These are phyloP conservation scores for Vaccinium corymbosum DNA, from an alignment of 148 eudicot genomes.

Conservation along the genomic window DNA sequence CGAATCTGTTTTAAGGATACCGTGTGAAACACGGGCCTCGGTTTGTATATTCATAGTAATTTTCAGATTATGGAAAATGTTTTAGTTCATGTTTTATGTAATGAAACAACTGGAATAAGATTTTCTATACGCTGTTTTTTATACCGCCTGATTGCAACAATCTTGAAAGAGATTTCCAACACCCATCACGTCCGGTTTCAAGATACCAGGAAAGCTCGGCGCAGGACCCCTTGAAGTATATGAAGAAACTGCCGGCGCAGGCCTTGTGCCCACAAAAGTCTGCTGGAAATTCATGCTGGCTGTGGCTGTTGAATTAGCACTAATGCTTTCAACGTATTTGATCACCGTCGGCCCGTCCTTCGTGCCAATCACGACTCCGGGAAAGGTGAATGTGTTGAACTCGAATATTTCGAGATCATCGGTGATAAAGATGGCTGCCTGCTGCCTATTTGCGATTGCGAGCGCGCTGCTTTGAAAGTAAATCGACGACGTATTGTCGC, in stretches of 20 bases:
- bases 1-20: too few relatives aligned
- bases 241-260: conserved; percentile 17
- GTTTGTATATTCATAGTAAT: too few relatives aligned
- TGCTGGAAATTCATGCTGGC: conserved; percentile 15
- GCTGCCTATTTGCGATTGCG: not conserved
- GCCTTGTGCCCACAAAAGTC: conserved; percentile 22
- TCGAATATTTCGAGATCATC: conserved; percentile 10
- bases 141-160: too few relatives aligned
- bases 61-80: too few relatives aligned
- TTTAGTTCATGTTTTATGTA: too few relatives aligned
- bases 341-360: conserved; percentile 7
- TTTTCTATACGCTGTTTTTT: too few relatives aligned
- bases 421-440: conserved; percentile 22
- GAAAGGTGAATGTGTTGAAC: not conserved
- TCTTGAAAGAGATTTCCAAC: too few relatives aligned
- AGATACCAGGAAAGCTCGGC: conserved; percentile 15
- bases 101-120: too few relatives aligned
- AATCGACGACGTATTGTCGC: conserved; percentile 6
- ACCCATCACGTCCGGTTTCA: conserved; percentile 34
- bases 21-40: too few relatives aligned
- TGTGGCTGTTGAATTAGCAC: not conserved
- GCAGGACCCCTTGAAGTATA: conserved; percentile 31
- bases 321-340: not conserved
- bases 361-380: conserved; percentile 22
- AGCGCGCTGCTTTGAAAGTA: not conserved